These are phyloP conservation scores for Ampelomyces quisqualis DNA, from an alignment of 2,329 filamentous ascomycete species.

Conservation along the genomic window DNA sequence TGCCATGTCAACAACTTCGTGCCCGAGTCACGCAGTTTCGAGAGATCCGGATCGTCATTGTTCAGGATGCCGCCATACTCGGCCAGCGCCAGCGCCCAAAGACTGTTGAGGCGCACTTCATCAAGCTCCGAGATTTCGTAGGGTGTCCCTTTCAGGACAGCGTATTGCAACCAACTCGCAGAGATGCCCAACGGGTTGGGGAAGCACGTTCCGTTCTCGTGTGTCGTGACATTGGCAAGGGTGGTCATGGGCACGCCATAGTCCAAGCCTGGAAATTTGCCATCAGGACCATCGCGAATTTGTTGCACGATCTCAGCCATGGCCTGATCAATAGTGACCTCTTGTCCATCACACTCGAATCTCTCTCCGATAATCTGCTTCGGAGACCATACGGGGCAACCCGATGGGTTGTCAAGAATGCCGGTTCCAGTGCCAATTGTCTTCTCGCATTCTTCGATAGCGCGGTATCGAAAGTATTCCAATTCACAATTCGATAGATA, in stretches of 20 bases:
- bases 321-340: slow-evolving; percentile 16
- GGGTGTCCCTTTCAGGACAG: slow-evolving; percentile 18
- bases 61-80: slow-evolving; percentile 27
- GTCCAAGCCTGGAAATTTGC: slow-evolving; percentile 14
- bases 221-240: slow-evolving; percentile 15
- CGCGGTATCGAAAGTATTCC: slow-evolving; percentile 21
- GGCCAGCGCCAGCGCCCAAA: slow-evolving; percentile 21
- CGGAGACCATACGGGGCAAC: slow-evolving; percentile 28
- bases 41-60: slow-evolving; percentile 26
- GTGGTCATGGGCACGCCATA: slow-evolving; percentile 15
- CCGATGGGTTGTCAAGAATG: slow-evolving; percentile 28
- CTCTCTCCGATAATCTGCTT: slow-evolving; percentile 10
- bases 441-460: slow-evolving; percentile 30
- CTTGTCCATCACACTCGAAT: slow-evolving; percentile 22
- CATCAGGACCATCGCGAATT: slow-evolving; percentile 21
- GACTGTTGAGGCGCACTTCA: slow-evolving; percentile 11
- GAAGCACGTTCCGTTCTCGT: slow-evolving; percentile 17
- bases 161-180: slow-evolving; percentile 19
- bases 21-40: slow-evolving; percentile 21
- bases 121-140: slow-evolving; percentile 17
- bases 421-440: slow-evolving; percentile 38
- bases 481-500: slow-evolving; percentile 32
- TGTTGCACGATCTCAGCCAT: slow-evolving; percentile 25
- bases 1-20: slow-evolving; percentile 35
- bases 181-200: slow-evolving; percentile 19